Evolutionary conservation across 108 stramenopile genomes (phyloP), one percentile per base, ranked within the genome.

Genomic region (Epithemia pelagica): DNA sequence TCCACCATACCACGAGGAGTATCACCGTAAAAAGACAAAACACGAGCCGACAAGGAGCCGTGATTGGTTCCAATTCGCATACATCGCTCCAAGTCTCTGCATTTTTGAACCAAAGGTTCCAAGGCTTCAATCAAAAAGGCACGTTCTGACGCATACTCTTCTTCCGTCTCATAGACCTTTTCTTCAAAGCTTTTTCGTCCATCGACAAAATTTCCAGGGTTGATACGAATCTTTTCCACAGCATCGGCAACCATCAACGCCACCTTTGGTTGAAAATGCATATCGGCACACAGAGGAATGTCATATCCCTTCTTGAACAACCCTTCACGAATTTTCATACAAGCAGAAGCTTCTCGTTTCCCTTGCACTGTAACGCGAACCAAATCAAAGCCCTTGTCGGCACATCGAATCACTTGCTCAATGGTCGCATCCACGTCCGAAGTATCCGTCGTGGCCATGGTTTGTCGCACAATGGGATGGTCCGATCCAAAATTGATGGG

Each of bases 61-160:
- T 97, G 97, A 76, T 97, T 97, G 71, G 97, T 97, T 24, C 97
- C 97, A 74, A 97, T 96, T 53, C 97, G 86, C 95, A 97, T 96
- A 62, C 92, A 94, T 15, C 97, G 83, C 33, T 86, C 79, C 57
- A 96, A 77, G 8, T 94, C 88, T 74, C 87, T 91, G 78, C 95
- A 96, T 69, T 92, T 96, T 72, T 93, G 82, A 10, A 97, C 95
- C 46, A 97, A 69, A n/a, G 91, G 95, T 32, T 86, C 52, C 81
- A 95, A 85, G 59, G 89, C 87, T 58, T 92, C 89, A 27, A 81
- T 76, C n/a, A 95, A 74, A 59, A 86, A 90, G 33, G 32, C 62
- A 59, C 94, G 85, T 70, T 92, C 89, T 66, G 66, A 51, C 37
- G 78, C 53, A 54, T 88, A 95, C 54, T 95, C 94, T 25, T 72